Evolutionary conservation across 1,139 yeast species (phyloP), one percentile per base, ranked within the genome.

Genomic region (Candida sanyaensis): DNA sequence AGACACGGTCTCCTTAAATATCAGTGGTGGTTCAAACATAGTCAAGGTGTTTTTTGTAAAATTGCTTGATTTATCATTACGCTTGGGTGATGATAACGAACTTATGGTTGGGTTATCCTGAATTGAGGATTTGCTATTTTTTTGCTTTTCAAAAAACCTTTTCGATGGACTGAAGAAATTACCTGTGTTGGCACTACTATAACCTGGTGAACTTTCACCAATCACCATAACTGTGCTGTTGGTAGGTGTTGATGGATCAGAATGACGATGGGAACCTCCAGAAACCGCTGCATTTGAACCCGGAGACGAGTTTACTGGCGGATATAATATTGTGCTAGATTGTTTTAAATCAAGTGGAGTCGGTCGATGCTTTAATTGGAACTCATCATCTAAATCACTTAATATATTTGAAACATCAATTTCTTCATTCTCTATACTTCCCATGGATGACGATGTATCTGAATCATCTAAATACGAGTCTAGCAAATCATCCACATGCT

Each of bases 381-480:
- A 24, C 7, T 34, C 38, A 23, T 34, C 38, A 34, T 34, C 38
- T n/a, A 46, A 32, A 21, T 47, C 49, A 7, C 44, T 49, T 23
- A 53, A 42, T 2, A 60, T 45, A 34, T 56, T 51, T 2, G 53
- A 36, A 5, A 61, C 55, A 40, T 57, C 60, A 9, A 51, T 46
- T 5, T 50, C 51, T 7, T 57, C 60, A 9, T 50, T 52, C 13
- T 53, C 58, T 21, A 51, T 60, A 12, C 63, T 72, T 11, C 61
- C 67, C 17, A 62, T 60, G 42, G 73, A 66, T 6, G 70, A 74
- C 50, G 69, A 60, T 9, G 74, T 69, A 24, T 71, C 64, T 8
- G 75, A 69, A 48, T 72, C 77, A 49, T 75, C 78, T 44, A 75
- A 64, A 53, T 75, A 75, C 31, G 77, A 71, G 53, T 75, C 78